Evolutionary conservation across 805 yeast species (phyloP).

Genomic region (Jamesozyma piceae): DNA sequence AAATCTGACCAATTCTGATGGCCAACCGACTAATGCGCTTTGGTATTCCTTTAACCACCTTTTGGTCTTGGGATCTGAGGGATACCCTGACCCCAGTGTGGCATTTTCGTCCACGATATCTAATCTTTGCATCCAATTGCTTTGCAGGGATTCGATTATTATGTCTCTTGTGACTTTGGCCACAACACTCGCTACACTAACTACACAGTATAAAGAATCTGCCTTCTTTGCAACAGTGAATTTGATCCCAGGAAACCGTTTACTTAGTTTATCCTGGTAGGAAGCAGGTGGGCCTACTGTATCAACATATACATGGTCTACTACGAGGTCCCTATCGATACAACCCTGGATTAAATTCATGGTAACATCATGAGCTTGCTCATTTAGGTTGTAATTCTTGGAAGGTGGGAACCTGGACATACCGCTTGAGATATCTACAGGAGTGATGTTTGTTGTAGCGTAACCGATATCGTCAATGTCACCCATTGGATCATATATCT

Average conservation of each 20-base stretch:
- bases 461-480: constrained; percentile 64
- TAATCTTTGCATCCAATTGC: neutral
- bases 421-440: constrained; percentile 77
- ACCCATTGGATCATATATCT: constrained; percentile 45
- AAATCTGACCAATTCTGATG: constrained; percentile 58
- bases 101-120: neutral
- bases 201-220: constrained; percentile 84
- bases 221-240: constrained; percentile 91
- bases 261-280: constrained; percentile 67
- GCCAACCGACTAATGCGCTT: constrained; percentile 83
- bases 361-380: constrained; percentile 94
- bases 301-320: constrained; percentile 75
- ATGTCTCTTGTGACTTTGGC: constrained; percentile 94
- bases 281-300: constrained; percentile 93
- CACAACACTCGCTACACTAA: constrained; percentile 87
- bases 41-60: constrained; percentile 57
- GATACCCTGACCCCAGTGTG: constrained; percentile 81
- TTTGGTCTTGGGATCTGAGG: constrained; percentile 83
- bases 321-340: constrained; percentile 48
- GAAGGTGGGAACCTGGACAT: constrained; percentile 63
- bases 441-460: constrained; percentile 77
- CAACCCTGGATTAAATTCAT: constrained; percentile 65
- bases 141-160: constrained; percentile 23
- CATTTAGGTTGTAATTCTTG: constrained; percentile 60
- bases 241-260: constrained; percentile 56